phyloP scores from a whole-genome alignment of 805 yeast genomes.

The Tetrapisispora phaffii region DNA sequence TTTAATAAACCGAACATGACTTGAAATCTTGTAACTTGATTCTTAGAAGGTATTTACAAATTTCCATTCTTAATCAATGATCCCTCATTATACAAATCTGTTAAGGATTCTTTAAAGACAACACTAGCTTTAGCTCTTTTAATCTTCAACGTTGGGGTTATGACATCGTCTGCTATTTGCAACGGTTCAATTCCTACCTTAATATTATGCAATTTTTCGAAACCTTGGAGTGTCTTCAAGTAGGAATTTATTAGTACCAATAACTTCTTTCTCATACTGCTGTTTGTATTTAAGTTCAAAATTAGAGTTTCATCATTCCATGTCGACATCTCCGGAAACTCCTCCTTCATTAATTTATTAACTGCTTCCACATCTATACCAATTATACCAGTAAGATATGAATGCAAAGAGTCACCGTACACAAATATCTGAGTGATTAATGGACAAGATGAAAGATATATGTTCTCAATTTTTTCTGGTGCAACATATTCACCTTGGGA shows the following conservation, averaged over 20 bases:
- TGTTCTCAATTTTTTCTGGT: slow-evolving; percentile 65
- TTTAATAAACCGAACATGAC: too few relatives aligned
- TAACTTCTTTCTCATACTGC: slow-evolving; percentile 11
- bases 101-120: slow-evolving; percentile 33
- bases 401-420: slow-evolving; percentile 53
- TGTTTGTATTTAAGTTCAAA: slow-evolving; percentile 14
- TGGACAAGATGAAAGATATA: slow-evolving; percentile 45
- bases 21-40: too few relatives aligned
- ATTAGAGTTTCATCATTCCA: slow-evolving; percentile 26
- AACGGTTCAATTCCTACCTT: slow-evolving; percentile 48
- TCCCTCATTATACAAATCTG: slow-evolving; percentile 42
- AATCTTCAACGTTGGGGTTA: slow-evolving; percentile 60
- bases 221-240: slow-evolving; percentile 41
- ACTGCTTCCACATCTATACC: slow-evolving; percentile 48
- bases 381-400: slow-evolving; percentile 48
- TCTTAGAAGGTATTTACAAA: slow-evolving; percentile 5
- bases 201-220: slow-evolving; percentile 52
- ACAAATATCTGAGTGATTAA: slow-evolving; percentile 45
- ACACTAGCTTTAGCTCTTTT: slow-evolving; percentile 42
- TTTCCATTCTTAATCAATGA: slow-evolving; percentile 24
- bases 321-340: slow-evolving; percentile 25
- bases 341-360: slow-evolving; percentile 25
- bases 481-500: slow-evolving; percentile 63
- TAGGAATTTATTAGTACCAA: slow-evolving; percentile 15
- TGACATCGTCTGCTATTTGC: slow-evolving; percentile 46